These are phyloP conservation scores for Nakazawaea wickerhamii DNA, from an alignment of 805 yeast species.

Conservation along the genomic window DNA sequence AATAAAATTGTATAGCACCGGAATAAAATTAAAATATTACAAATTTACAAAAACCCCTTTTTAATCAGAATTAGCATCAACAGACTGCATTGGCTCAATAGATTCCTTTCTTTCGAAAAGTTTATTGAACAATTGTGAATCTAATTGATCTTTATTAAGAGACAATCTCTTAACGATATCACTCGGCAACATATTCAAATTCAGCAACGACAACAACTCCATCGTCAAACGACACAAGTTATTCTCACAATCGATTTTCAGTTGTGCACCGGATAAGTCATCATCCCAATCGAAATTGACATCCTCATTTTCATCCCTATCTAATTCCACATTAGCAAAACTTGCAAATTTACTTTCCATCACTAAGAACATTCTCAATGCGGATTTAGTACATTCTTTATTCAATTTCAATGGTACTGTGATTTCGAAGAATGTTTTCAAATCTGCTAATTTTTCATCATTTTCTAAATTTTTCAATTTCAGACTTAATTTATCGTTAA, in stretches of 20 bases:
- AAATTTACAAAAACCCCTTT: neutral
- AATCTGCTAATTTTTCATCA: conserved; percentile 26
- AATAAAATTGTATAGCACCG: neutral
- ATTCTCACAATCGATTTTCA: conserved; percentile 15
- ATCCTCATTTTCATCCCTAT: conserved; percentile 47
- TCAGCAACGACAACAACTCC: conserved; percentile 19
- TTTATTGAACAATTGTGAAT: conserved; percentile 15
- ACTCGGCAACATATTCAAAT: conserved; percentile 15
- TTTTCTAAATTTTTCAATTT: conserved; percentile 15
- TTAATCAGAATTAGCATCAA: too few relatives aligned
- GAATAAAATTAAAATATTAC: neutral
- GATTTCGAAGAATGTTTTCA: conserved; percentile 29
- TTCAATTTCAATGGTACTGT: conserved; percentile 25
- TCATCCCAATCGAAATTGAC: conserved; percentile 18
- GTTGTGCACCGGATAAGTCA: conserved; percentile 1
- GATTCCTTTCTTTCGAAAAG: conserved; percentile 2
- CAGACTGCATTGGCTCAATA: too few relatives aligned
- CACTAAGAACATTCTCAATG: conserved; percentile 39
- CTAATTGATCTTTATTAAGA: conserved; percentile 21
- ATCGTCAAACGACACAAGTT: conserved; percentile 20
- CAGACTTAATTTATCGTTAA: conserved; percentile 26
- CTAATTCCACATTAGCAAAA: conserved; percentile 32
- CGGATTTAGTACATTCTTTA: conserved; percentile 22
- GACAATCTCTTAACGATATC: conserved; percentile 17
- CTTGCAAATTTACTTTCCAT: conserved; percentile 44